Base-by-base conservation (phyloP, 192 early-diverging fungal species). In the Gryganskiella cystojenkinii region DNA sequence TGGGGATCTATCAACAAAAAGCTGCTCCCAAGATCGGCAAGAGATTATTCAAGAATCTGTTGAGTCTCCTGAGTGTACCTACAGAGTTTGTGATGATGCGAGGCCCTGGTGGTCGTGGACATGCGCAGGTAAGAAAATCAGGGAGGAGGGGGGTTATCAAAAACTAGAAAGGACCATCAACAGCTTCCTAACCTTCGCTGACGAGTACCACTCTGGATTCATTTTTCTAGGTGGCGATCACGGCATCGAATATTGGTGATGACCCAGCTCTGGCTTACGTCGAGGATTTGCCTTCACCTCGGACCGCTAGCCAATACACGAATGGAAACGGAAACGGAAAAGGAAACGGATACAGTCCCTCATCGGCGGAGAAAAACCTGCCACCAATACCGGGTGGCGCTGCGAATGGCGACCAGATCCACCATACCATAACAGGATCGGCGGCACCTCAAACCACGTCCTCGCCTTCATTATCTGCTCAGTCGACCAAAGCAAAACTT, bases 1-100 rank as follows among this genome's bases (percentile, higher is more conserved):
- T 94, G 43, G 94, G 95, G 52, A 92, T 94, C 45, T 97, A 93
- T 78, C 85, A 92, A 66, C 91, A 95, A 70, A 94, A 92, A 68
- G 84, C 85, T n/a, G 67, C 82, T 0, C 65, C 85, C 44, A 88
- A 91, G 47, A 85, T 90, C 59, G 87, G 86, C 51, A 87, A 85
- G 81, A 82, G 85, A 50, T 88, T 85, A 62, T 90, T 40, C 13
- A 40, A 40, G 13, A 40, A 40, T 40, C 13, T 88, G 64, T 62
- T 92, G 72, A 83, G 84, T 31, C 85, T 85, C 42, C 81, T 83
- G 28, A 81, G 85, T n/a, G 88, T 91, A 24, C 90, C 93, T 19
- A 94, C 91, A 14, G 95, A 97, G 68, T 97, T 95, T 84, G 90
- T 97, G 46, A 95, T 95, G 92, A 97, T 97, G 95, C 87, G 95